A percentile compares a stretch with the other conserved stretches of the same genome.
Evolutionary conservation across 2,329 filamentous ascomycete species (phyloP).

Genomic region (Leptoxyphium fumago): DNA sequence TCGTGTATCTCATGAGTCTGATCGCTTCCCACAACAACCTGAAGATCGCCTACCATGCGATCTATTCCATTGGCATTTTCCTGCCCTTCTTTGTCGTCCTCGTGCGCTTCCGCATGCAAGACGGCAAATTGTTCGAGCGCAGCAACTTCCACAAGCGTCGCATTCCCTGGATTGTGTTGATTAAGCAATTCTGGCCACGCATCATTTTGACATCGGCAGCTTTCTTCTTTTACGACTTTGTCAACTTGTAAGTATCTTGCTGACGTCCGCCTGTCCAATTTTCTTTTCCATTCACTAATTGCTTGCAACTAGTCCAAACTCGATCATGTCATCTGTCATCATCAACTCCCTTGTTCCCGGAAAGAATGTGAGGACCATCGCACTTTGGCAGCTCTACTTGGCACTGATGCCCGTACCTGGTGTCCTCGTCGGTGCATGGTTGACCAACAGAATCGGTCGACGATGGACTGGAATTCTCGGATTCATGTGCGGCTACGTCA

Average conservation of each 20-base stretch:
- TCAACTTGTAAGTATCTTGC: slow-evolving; percentile 20
- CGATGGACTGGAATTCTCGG: slow-evolving; percentile 38
- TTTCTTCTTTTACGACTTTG: slow-evolving; percentile 24
- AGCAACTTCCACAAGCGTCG: slow-evolving; percentile 32
- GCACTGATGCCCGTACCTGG: slow-evolving; percentile 33
- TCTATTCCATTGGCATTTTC: slow-evolving; percentile 31
- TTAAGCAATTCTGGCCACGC: slow-evolving; percentile 31
- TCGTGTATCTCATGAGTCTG: slow-evolving; percentile 26
- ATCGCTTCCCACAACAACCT: slow-evolving; percentile 20
- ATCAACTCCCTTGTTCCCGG: slow-evolving; percentile 23
- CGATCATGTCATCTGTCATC: slow-evolving; percentile 31
- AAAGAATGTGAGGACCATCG: slow-evolving; percentile 28
- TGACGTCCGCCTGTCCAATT: background rate
- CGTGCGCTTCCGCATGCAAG: slow-evolving; percentile 24
- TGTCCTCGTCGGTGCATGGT: slow-evolving; percentile 34
- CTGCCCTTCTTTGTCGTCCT: slow-evolving; percentile 29
- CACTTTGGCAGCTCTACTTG: slow-evolving; percentile 35
- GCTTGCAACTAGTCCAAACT: slow-evolving; percentile 7
- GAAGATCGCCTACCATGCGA: slow-evolving; percentile 26
- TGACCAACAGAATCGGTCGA: slow-evolving; percentile 35
- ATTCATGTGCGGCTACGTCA: slow-evolving; percentile 32
- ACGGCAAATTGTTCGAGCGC: slow-evolving; percentile 33
- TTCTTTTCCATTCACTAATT: too few species aligned
- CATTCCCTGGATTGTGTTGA: slow-evolving; percentile 31
- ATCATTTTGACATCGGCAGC: slow-evolving; percentile 22